Percentiles rank a stretch among this genome's conserved stretches.
These are phyloP conservation scores for Sporothrix inflata DNA, from an alignment of 2,329 filamentous ascomycete species.

Conservation along the genomic window DNA sequence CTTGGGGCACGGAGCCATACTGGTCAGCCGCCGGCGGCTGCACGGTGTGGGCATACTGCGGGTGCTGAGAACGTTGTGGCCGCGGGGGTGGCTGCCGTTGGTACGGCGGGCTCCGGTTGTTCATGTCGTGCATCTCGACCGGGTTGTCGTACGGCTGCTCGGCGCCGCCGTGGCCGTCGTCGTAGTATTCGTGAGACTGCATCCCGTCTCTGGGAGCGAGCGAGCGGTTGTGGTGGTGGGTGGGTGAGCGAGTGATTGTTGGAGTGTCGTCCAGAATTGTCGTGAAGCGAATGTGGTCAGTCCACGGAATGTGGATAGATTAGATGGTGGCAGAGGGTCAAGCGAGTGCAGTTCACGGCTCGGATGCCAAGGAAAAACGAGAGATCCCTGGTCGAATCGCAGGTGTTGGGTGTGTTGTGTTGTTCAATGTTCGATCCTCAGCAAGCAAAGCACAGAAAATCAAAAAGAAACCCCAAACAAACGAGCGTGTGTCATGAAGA, in stretches of 20 bases:
- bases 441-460: not conserved
- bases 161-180: conserved; percentile 24
- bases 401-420: not conserved
- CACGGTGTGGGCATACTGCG: conserved; percentile 13
- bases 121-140: conserved; percentile 31
- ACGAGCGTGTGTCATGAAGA: conserved; percentile 15
- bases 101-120: conserved; percentile 22
- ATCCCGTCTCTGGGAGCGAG: conserved; percentile 21
- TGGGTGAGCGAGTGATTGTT: not conserved
- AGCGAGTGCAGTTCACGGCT: not conserved
- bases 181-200: conserved; percentile 31
- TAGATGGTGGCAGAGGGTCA: not conserved
- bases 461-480: not conserved
- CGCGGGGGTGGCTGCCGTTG: conserved; percentile 15
- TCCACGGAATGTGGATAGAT: not conserved
- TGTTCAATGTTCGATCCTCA: not conserved
- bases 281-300: not conserved
- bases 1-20: conserved; percentile 12
- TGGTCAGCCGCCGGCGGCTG: conserved; percentile 19
- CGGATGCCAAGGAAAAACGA: conserved; percentile 9
- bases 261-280: not conserved
- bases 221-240: not conserved
- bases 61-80: not conserved
- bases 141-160: conserved; percentile 25
- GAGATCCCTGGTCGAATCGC: not conserved